A percentile compares a stretch with the other conserved stretches of the same genome.
Evolutionary conservation across 2,329 filamentous ascomycete genomes (phyloP).

Genomic region (Sordariomycetes sp.): DNA sequence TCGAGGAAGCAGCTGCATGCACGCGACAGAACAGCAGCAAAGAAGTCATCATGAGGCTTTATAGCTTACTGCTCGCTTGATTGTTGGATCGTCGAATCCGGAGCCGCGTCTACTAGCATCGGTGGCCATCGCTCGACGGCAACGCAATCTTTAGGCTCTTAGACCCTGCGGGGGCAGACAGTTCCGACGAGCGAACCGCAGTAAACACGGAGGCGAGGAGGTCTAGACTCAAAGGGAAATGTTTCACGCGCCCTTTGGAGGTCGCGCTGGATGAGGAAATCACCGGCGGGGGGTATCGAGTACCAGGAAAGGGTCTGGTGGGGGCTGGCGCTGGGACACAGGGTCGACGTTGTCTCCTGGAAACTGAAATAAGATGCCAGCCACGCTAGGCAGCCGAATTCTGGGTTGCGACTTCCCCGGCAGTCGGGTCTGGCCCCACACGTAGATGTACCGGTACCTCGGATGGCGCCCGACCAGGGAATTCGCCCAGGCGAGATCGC

Average conservation of each 20-base stretch:
- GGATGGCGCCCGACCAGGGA: too few species aligned
- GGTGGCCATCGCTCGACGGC: neutral
- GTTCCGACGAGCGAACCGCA: neutral
- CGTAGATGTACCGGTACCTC: too few species aligned
- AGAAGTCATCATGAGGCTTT: neutral
- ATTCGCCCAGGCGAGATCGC: too few species aligned
- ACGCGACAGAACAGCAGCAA: neutral
- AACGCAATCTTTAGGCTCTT: neutral
- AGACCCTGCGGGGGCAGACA: neutral
- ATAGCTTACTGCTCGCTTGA: slow-evolving; percentile 24
- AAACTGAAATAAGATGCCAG: too few species aligned
- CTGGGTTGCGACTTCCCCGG: neutral
- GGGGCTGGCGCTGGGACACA: neutral
- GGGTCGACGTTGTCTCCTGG: neutral
- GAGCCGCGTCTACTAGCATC: neutral
- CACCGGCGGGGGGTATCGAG: neutral
- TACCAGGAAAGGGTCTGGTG: neutral
- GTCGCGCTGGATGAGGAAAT: neutral
- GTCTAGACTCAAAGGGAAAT: too few species aligned
- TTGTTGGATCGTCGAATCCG: slow-evolving; percentile 21
- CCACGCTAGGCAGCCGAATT: neutral
- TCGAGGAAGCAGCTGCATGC: neutral
- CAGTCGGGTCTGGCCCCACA: too few species aligned
- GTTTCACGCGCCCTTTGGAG: neutral
- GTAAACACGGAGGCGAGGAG: neutral